Base-by-base conservation (phyloP, 1,284 basidiomycete genomes). In the Boletellus sp. region DNA sequence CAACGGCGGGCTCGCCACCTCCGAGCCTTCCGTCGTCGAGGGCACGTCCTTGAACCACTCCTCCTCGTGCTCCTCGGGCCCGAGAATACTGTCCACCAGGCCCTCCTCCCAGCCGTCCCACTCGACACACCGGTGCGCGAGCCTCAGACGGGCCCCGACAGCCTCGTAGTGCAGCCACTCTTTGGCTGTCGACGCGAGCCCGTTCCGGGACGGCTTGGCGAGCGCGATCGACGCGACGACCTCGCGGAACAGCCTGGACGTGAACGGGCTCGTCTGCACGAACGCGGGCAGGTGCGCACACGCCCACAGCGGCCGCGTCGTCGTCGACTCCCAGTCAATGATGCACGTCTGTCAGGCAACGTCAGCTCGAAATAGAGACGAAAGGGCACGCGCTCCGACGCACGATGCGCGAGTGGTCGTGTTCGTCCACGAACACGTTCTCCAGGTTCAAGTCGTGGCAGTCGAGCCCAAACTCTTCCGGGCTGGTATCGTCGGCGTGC, bases 21-120 rank as follows among this genome's bases (percentile, higher is more conserved):
- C 50, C 0, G 64, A 57, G 2, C 50, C 58, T 2, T 64, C 64
- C 8, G 52, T 48, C 1, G 66, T 64, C 8, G 56, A 61, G 26
- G 73, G 72, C 4, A 64, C 58, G 37, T 72, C 72, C 50, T 70
- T 70, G 64, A 82, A 79, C 84, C 84, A 87, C 41, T 84, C 82
- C 5, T 78, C 78, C 54, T 87, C 81, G 38, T 72, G 63, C 19
- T 86, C 85, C 56, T 78, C 81, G 0, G 80, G 74, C 0, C 86
- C 87, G 20, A 90, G 70, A 36, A 88, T 86, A 49, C 78, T 82
- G 10, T 80, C 78, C 2, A 85, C 77, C 20, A 91, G 70, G 0
- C 86, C 87, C 58, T 90, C 87, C 58, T 91, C 87, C 87, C 87
- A 91, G 2, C 87, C 87, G 57, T 90, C 87, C 87, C 87, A 90